Percentiles rank a stretch among this genome's conserved stretches.
phyloP scores from a whole-genome alignment of 2,329 filamentous ascomycete genomes.

The Colletotrichum sp. region DNA sequence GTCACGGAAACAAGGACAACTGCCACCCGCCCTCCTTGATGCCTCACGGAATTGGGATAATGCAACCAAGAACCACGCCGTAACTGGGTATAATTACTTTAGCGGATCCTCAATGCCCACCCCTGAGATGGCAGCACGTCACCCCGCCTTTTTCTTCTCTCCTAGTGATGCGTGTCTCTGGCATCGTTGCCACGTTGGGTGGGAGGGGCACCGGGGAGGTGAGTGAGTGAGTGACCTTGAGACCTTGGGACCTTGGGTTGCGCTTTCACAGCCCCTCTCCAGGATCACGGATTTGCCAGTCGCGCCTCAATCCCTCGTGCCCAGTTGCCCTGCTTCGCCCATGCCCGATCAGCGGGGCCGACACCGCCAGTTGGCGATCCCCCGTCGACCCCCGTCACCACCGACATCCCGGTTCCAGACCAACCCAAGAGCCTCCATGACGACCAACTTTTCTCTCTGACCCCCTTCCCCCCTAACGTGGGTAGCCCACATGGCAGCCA shows the following conservation, averaged over 20 bases:
- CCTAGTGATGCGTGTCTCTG: neutral
- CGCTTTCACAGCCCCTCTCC: neutral
- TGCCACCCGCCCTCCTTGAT: slow-evolving; percentile 5
- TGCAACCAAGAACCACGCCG: neutral
- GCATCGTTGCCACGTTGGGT: neutral
- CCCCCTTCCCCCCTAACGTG: neutral
- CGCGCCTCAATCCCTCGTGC: slow-evolving; percentile 10
- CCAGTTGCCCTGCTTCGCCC: neutral
- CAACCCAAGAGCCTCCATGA: slow-evolving; percentile 4
- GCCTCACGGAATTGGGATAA: slow-evolving; percentile 3
- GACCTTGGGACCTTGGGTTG: neutral
- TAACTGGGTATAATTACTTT: neutral
- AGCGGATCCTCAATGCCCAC: slow-evolving; percentile 16
- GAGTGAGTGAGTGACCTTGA: neutral
- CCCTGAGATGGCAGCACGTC: slow-evolving; percentile 16
- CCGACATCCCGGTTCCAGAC: slow-evolving; percentile 1
- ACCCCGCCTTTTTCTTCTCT: neutral
- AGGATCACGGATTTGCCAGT: neutral
- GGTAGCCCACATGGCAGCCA: neutral
- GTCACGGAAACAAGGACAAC: slow-evolving; percentile 3
- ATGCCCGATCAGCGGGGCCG: slow-evolving; percentile 11
- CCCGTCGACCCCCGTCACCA: neutral
- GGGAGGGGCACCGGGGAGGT: neutral
- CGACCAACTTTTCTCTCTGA: neutral
- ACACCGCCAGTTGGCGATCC: slow-evolving; percentile 4